Evolutionary conservation across 768 basidiomycete species (phyloP), one percentile per base, ranked within the genome.

Genomic region (Trametes gibbosa): DNA sequence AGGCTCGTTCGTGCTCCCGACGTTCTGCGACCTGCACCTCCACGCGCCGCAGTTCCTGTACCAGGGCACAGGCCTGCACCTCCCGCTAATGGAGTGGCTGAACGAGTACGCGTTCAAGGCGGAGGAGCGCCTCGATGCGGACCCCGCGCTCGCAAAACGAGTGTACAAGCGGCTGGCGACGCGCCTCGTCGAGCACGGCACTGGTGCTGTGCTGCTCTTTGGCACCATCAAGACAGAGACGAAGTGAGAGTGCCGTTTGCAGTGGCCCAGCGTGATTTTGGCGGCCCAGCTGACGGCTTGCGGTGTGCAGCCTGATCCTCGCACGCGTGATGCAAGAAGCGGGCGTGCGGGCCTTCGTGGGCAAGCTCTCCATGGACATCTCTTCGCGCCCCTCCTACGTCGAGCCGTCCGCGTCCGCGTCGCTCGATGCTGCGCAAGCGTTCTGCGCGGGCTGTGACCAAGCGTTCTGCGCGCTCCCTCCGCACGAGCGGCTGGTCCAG

Each of bases 11-110:
- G 57, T 94, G 41, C 62, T 89, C n/a, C 90, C 92, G 1, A 83
- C 85, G 0, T 95, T 93, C 71, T 84, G 82, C 56, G 92, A 95
- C 70, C 77, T 92, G 5, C 92, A 95, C 68, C 78, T 94, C 0
- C 93, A 95, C 69, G 92, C 92, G 0, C 90, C 93, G 0, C 94
- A 95, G 68, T 94, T 89, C 69, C 77, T 94, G 34, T 95, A 93
- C 59, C 87, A 92, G 56, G 94, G 94, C 2, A 92, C 84, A 1
- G 92, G 93, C 0, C 78, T 95, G 4, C 89, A 95, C 69, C 79
- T 92, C 2, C 89, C 92, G 4, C 73, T 94, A 37, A 86, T 93
- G 85, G 72, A 91, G 63, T 93, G 92, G 92, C 79, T 95, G 8
- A 79, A 91, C 39, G 78, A 79, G 29, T 95, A 95, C 62, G 89